Base-by-base conservation (phyloP, 176 grass and related monocot species). In the Cenchrus fungigraminus region DNA sequence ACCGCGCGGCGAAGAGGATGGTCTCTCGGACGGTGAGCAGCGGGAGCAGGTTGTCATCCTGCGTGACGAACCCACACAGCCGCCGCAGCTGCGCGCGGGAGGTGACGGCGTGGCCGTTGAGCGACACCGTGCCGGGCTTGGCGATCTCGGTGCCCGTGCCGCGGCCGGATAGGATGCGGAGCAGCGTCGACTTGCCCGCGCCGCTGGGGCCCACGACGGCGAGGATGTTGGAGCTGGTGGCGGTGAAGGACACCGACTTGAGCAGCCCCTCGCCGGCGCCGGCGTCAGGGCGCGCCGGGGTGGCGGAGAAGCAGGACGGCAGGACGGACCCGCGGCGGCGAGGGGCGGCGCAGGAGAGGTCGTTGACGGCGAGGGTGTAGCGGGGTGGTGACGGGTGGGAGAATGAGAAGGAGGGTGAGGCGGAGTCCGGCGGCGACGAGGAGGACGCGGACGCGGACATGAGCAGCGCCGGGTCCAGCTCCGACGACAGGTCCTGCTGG, bases 31-130 rank as follows among this genome's bases (percentile, higher is more conserved):
- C 93, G 5, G 96, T 98, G 65, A 98, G 96, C 4, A 98, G 87
- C n/a, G 91, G 96, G 1, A 98, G 93, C 9, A 98, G 93, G 82
- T 95, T 95, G 86, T 95, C 93, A 19, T 98, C 96, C 88, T 98
- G 96, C 32, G 93, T 94, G 22, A 95, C 91, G 68, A 95, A 98
- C 5, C 93, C 93, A 64, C 96, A 98, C 0, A 93, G 79, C 73
- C 83, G 88, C 4, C 89, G 91, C 22, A 98, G 86, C 83, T 80
- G 83, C 31, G 73, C 86, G 1, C 89, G 84, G 50, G 88, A 90
- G 55, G 88, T 56, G 50, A 92, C 22, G 16, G 69, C 46, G 70
- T 74, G 89, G 10, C 85, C 86, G 47, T 93, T 87, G 70, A 98
- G 58, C 19, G 89, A 78, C 51, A 98, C 78, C 19, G 67, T 61